These are phyloP conservation scores for Terana coerulea DNA, from an alignment of 768 basidiomycete species.

Conservation along the genomic window DNA sequence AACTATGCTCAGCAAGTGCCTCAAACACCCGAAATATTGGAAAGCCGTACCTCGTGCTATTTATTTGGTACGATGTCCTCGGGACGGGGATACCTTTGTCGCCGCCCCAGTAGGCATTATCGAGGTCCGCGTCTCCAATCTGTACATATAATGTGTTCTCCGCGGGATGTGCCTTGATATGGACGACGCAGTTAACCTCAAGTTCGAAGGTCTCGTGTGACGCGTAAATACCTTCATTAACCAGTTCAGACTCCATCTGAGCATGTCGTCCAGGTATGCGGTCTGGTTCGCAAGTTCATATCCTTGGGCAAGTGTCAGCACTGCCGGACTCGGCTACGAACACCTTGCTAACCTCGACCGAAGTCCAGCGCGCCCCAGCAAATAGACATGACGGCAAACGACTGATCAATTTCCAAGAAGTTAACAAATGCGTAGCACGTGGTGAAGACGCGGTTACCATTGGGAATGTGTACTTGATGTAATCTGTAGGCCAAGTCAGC, in stretches of 20 bases:
- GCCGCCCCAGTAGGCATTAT: slow-evolving; percentile 88
- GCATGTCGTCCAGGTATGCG: slow-evolving; percentile 84
- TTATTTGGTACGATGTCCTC: slow-evolving; percentile 77
- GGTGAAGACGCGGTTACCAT: slow-evolving; percentile 43
- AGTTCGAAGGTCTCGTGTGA: background rate
- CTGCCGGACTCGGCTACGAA: background rate
- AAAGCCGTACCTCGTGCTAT: slow-evolving; percentile 46
- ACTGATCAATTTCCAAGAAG: slow-evolving; percentile 35
- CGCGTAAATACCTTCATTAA: slow-evolving; percentile 69
- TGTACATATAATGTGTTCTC: slow-evolving; percentile 73
- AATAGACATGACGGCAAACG: slow-evolving; percentile 79
- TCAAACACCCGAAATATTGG: no score
- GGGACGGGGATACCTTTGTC: slow-evolving; percentile 72
- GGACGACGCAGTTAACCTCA: background rate
- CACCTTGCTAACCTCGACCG: slow-evolving; percentile 54
- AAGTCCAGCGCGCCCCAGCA: slow-evolving; percentile 90
- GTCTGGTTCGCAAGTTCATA: slow-evolving; percentile 88
- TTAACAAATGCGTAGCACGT: background rate
- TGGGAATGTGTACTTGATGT: slow-evolving; percentile 85
- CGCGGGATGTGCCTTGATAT: slow-evolving; percentile 72
- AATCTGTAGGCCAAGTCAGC: slow-evolving; percentile 45
- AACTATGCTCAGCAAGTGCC: no score
- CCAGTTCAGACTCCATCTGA: slow-evolving; percentile 92
- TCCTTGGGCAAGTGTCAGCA: slow-evolving; percentile 34
- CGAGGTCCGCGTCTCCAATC: slow-evolving; percentile 64